Conservation (phyloP, 73 alveolate genomes). For the Halteria grandinella region DNA sequence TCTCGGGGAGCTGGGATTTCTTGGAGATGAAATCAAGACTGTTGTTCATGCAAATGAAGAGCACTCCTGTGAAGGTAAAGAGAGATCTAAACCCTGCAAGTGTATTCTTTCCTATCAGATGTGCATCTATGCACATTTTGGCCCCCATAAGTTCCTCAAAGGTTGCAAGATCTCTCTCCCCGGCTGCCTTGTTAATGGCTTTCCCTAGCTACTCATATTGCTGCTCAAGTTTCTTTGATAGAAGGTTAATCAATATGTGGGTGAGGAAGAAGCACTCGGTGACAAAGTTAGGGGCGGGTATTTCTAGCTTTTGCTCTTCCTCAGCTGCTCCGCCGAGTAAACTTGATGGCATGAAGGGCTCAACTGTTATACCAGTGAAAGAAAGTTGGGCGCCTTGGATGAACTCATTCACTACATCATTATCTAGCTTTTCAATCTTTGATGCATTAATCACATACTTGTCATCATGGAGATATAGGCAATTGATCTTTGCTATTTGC, state of each 20-base stretch:
- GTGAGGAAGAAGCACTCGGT: constrained; percentile 45
- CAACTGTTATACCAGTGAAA: constrained; percentile 19
- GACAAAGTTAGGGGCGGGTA: constrained; percentile 35
- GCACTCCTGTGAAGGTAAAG: constrained; percentile 39
- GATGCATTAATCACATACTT: constrained; percentile 6
- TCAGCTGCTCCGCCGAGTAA: neutral
- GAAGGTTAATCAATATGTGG: neutral
- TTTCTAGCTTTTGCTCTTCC: neutral
- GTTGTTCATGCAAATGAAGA: too few species aligned
- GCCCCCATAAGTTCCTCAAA: constrained; percentile 21
- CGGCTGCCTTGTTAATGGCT: constrained; percentile 7
- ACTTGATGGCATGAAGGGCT: constrained; percentile 1
- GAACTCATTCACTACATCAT: constrained; percentile 4
- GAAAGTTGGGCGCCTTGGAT: neutral
- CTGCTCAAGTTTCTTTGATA: constrained; percentile 26
- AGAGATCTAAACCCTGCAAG: constrained; percentile 5
- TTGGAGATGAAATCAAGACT: too few species aligned
- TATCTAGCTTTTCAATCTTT: constrained; percentile 31
- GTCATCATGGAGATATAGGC: constrained; percentile 28
- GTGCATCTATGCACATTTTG: constrained; percentile 33
- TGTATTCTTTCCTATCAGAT: constrained; percentile 14
- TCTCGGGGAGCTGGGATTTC: neutral
- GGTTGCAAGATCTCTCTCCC: neutral
- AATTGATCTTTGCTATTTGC: constrained; percentile 3
- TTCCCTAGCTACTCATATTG: constrained; percentile 11